Conservation (phyloP, 352 stramenopile species). For the Aphanomyces stellatus region DNA sequence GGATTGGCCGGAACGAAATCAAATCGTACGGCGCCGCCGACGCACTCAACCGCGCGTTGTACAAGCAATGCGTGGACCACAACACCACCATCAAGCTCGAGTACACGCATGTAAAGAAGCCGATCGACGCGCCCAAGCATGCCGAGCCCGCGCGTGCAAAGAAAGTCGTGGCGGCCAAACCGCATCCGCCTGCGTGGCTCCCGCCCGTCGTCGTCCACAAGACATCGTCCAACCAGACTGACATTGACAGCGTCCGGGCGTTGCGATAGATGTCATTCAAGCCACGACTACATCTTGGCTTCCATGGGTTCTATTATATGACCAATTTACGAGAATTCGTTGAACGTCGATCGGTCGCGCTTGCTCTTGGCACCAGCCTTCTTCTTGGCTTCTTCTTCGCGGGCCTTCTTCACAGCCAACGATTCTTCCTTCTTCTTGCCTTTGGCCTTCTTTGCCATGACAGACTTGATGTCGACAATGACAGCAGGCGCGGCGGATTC, state of each 20-base stretch:
- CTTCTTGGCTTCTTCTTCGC: slow-evolving; percentile 22
- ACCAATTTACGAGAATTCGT: slow-evolving; percentile 16
- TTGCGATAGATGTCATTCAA: slow-evolving; percentile 9
- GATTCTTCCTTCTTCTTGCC: slow-evolving; percentile 21
- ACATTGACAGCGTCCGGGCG: slow-evolving; percentile 1
- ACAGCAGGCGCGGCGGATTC: background rate
- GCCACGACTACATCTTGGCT: no score
- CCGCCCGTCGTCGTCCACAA: background rate
- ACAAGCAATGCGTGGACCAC: slow-evolving; percentile 12
- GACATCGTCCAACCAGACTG: background rate
- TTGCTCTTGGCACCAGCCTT: slow-evolving; percentile 17
- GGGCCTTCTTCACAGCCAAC: slow-evolving; percentile 19
- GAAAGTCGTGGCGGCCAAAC: no score
- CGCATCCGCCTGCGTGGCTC: background rate
- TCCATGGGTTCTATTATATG: background rate
- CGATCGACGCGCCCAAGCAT: background rate
- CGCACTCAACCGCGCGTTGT: slow-evolving; percentile 5
- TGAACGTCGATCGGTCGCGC: slow-evolving; percentile 19
- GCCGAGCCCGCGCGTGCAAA: background rate
- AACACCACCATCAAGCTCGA: slow-evolving; percentile 14
- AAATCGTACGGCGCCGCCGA: slow-evolving; percentile 5
- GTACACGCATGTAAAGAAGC: background rate
- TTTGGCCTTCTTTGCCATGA: slow-evolving; percentile 17
- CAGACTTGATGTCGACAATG: slow-evolving; percentile 19
- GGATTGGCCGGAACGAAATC: slow-evolving; percentile 14